A percentile compares a stretch with the other conserved stretches of the same genome.
Conservation (phyloP, 345 rosid genomes). For the Nephelium lappaceum region DNA sequence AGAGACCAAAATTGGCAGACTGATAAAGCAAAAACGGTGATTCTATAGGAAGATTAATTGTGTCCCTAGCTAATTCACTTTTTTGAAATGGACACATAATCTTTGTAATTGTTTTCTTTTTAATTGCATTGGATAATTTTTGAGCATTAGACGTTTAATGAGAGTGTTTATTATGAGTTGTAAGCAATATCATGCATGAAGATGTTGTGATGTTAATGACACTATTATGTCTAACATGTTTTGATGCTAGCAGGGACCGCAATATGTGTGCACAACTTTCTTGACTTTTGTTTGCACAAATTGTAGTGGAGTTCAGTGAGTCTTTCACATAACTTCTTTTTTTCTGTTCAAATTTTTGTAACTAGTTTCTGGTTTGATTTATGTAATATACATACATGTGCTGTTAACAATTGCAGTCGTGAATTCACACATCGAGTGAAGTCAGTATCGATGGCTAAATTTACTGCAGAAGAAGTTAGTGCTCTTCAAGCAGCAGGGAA, state of each 20-base stretch:
- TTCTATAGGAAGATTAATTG: too few relatives aligned
- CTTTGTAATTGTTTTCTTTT: background rate
- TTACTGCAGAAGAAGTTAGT: conserved; percentile 75
- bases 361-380: background rate
- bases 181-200: too few relatives aligned
- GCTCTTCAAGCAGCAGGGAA: conserved; percentile 84
- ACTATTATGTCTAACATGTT: conserved; percentile 1
- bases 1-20: too few relatives aligned
- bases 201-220: background rate
- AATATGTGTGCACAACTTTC: conserved; percentile 92
- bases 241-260: conserved; percentile 73
- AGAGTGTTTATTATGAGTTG: too few relatives aligned
- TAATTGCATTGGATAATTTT: background rate
- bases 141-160: background rate
- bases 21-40: too few relatives aligned
- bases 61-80: too few relatives aligned
- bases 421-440: conserved; percentile 94
- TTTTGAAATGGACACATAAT: too few relatives aligned
- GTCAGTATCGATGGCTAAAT: conserved; percentile 91
- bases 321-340: conserved; percentile 11
- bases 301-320: conserved; percentile 90
- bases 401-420: conserved; percentile 48
- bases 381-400: background rate
- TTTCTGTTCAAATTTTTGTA: background rate
- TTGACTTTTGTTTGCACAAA: conserved; percentile 82